Evolutionary conservation across 345 rosid genomes (phyloP).

Genomic region (Sonneratia alba): DNA sequence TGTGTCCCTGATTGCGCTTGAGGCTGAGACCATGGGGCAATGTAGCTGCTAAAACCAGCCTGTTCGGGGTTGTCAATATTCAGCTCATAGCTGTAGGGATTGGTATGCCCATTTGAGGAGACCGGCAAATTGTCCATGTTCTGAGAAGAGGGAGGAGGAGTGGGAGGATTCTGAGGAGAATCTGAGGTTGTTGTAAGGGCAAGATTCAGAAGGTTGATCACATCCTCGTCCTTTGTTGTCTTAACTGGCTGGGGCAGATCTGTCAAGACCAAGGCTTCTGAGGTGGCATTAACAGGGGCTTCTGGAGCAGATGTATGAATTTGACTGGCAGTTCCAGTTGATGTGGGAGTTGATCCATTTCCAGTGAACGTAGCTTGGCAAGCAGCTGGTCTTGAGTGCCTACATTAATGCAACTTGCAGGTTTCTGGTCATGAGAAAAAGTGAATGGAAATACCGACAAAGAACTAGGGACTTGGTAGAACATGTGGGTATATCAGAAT

Average conservation of each 20-base stretch:
- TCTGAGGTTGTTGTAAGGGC: constrained; percentile 49
- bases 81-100: constrained; percentile 23
- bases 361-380: constrained; percentile 28
- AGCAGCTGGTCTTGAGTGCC: constrained; percentile 57
- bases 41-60: constrained; percentile 37
- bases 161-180: constrained; percentile 30
- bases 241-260: constrained; percentile 59
- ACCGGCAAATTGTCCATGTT: constrained; percentile 11
- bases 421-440: not conserved
- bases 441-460: not conserved
- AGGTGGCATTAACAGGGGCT: constrained; percentile 12
- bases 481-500: not conserved
- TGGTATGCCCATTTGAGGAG: constrained; percentile 16
- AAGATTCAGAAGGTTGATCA: constrained; percentile 74
- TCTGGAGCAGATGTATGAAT: constrained; percentile 7
- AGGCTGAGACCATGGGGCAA: constrained; percentile 88
- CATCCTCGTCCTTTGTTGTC: constrained; percentile 71
- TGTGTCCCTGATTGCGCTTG: constrained; percentile 14
- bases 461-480: not conserved
- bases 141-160: constrained; percentile 24
- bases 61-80: constrained; percentile 33
- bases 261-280: constrained; percentile 36
- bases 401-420: constrained; percentile 13
- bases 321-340: constrained; percentile 8
- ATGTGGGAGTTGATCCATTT: constrained; percentile 18